These are phyloP conservation scores for Lactifluus rugatus DNA, from an alignment of 768 basidiomycete species.

Conservation along the genomic window DNA sequence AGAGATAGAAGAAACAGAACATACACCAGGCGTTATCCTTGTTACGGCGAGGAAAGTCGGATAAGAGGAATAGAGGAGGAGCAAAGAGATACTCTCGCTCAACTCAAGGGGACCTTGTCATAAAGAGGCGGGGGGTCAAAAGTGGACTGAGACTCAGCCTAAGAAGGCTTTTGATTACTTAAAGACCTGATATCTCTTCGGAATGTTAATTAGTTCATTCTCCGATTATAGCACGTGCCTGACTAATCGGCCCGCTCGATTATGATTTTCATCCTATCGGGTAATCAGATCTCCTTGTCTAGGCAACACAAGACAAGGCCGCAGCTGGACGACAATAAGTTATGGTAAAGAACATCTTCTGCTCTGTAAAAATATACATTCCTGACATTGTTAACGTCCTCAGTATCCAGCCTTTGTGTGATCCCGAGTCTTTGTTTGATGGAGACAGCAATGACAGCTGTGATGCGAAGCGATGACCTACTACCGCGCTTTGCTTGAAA, in stretches of 20 bases:
- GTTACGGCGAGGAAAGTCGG: slow-evolving; percentile 40
- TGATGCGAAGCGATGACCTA: neutral
- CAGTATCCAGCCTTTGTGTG: no score
- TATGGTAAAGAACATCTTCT: no score
- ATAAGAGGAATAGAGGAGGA: slow-evolving; percentile 20
- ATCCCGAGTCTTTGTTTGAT: no score
- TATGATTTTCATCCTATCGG: slow-evolving; percentile 6
- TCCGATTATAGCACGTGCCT: slow-evolving; percentile 7
- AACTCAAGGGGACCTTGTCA: slow-evolving; percentile 9
- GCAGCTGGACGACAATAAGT: no score
- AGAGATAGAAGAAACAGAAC: slow-evolving; percentile 1
- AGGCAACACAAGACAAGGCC: neutral
- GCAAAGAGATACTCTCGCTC: slow-evolving; percentile 22
- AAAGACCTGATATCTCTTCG: slow-evolving; percentile 2
- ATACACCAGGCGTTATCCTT: slow-evolving; percentile 46
- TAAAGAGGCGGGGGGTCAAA: slow-evolving; percentile 15
- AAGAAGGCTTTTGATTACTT: slow-evolving; percentile 2
- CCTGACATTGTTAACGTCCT: no score
- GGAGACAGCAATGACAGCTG: neutral
- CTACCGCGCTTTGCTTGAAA: no score
- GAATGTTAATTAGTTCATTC: slow-evolving; percentile 9
- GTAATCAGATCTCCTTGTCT: slow-evolving; percentile 5
- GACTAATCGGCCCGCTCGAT: slow-evolving; percentile 16
- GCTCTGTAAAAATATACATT: neutral
- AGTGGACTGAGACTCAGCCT: neutral